A percentile compares a stretch with the other conserved stretches of the same genome.
Evolutionary conservation across 176 grass and related monocot species (phyloP).

Genomic region (Otatea glauca): DNA sequence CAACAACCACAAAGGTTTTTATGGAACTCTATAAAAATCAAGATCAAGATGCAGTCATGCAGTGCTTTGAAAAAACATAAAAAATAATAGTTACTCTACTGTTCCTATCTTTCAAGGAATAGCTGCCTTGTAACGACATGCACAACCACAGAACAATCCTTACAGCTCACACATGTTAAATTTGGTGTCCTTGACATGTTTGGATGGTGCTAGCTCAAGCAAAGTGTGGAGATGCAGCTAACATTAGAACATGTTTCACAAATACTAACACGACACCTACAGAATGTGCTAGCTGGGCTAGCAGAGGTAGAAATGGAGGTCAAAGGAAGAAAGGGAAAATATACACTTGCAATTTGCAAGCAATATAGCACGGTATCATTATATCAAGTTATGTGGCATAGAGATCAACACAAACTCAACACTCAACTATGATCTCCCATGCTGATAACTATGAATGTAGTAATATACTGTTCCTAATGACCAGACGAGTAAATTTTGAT

Average conservation of each 20-base stretch:
- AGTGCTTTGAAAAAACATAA: background rate
- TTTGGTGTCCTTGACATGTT: background rate
- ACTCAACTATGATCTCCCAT: background rate
- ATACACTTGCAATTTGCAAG: background rate
- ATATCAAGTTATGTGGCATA: background rate
- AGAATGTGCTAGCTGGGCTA: background rate
- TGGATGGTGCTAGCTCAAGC: background rate
- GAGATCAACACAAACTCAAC: background rate
- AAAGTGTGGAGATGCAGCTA: background rate
- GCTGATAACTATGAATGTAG: background rate
- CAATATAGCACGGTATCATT: background rate
- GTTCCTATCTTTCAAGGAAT: background rate
- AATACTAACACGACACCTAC: background rate
- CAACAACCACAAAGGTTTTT: background rate
- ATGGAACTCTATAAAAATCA: background rate
- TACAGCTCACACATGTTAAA: background rate
- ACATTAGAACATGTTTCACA: background rate
- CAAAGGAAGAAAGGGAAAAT: slow-evolving; percentile 9
- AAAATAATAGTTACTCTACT: background rate
- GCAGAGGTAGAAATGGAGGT: background rate
- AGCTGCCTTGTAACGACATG: background rate
- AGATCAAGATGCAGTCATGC: background rate
- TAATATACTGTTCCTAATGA: background rate
- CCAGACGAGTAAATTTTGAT: background rate
- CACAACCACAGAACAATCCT: background rate